These are phyloP conservation scores for Nemophila menziesii DNA, from an alignment of 257 asterid genomes.

Conservation along the genomic window DNA sequence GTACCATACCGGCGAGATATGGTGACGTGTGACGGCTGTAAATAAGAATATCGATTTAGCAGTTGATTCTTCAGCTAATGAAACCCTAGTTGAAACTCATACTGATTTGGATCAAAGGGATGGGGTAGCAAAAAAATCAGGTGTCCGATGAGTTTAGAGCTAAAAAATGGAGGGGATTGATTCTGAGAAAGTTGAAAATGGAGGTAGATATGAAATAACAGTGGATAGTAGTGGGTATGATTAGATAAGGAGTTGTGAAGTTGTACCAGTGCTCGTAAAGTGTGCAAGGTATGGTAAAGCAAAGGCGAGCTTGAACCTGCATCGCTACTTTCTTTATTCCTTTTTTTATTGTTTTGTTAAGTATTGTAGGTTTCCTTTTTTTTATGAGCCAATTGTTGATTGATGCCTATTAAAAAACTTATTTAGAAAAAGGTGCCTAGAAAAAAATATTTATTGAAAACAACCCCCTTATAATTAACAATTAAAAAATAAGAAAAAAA, in stretches of 20 bases:
- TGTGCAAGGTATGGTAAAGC: slow-evolving; percentile 2
- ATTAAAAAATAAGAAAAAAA: no score
- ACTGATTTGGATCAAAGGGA: slow-evolving; percentile 15
- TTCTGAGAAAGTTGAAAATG: background rate
- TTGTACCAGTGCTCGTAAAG: slow-evolving; percentile 1
- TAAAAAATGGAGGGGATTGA: background rate
- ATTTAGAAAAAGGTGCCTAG: no score
- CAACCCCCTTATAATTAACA: no score
- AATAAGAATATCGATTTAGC: slow-evolving; percentile 8
- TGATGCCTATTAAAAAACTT: no score
- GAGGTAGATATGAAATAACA: background rate
- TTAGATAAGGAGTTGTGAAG: background rate
- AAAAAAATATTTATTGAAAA: no score
- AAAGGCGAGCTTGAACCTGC: background rate
- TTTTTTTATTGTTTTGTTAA: no score
- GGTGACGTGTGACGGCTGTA: slow-evolving; percentile 17
- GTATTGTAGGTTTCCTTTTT: no score
- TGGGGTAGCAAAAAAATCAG: background rate
- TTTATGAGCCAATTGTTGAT: no score
- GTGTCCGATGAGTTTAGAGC: background rate
- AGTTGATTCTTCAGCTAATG: slow-evolving; percentile 18
- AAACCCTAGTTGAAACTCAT: slow-evolving; percentile 23
- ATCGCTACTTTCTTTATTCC: no score
- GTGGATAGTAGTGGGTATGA: background rate
- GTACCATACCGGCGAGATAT: no score